Percentiles rank a stretch among this genome's conserved stretches.
Evolutionary conservation across 1,139 yeast genomes (phyloP).

Genomic region (Saccharomycopsis phalli): DNA sequence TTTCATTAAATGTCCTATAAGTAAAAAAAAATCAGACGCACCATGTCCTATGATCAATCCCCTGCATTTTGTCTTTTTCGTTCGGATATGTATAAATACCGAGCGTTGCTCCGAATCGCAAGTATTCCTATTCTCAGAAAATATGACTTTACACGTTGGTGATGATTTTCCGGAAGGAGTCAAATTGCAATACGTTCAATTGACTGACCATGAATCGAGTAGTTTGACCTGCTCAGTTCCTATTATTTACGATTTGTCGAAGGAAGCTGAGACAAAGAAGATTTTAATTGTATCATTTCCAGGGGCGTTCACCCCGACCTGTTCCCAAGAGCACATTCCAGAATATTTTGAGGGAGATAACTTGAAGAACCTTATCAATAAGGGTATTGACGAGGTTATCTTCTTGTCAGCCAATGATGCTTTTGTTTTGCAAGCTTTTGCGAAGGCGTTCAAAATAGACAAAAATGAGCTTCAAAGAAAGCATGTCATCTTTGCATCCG

Average conservation of each 20-base stretch:
- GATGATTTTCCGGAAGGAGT: conserved; percentile 14
- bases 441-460: conserved; percentile 36
- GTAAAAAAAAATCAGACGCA: too few relatives aligned
- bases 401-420: conserved; percentile 80
- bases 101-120: too few relatives aligned
- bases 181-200: conserved; percentile 13
- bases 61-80: too few relatives aligned
- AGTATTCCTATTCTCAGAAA: neutral
- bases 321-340: conserved; percentile 73
- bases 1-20: too few relatives aligned
- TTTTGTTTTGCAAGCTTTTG: conserved; percentile 81
- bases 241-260: conserved; percentile 10
- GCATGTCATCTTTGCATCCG: conserved; percentile 62
- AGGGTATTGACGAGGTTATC: conserved; percentile 47
- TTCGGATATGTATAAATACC: too few relatives aligned
- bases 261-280: conserved; percentile 26
- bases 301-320: conserved; percentile 86
- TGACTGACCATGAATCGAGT: conserved; percentile 8
- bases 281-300: conserved; percentile 75
- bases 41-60: too few relatives aligned
- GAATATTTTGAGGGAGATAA: conserved; percentile 49
- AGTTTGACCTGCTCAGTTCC: conserved; percentile 18
- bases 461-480: conserved; percentile 26
- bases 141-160: conserved; percentile 9
- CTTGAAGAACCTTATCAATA: conserved; percentile 49